Evolutionary conservation across 805 yeast genomes (phyloP).

Genomic region (Candida namnaoensis): DNA sequence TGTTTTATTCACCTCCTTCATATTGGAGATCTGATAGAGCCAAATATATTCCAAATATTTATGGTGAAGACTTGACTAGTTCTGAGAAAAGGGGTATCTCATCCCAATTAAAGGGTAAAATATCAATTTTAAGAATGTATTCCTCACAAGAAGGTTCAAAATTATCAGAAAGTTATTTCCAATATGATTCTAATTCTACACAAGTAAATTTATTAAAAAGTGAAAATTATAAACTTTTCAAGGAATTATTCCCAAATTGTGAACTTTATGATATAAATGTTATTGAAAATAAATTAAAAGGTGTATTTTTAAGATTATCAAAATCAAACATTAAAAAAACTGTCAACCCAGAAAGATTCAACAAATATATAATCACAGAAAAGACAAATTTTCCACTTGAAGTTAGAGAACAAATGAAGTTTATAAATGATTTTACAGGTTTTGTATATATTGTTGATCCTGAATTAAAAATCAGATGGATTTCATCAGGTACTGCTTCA

Average conservation of each 20-base stretch:
- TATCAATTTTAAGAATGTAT: slow-evolving; percentile 57
- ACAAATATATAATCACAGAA: slow-evolving; percentile 55
- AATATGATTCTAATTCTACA: no score
- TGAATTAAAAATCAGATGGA: slow-evolving; percentile 79
- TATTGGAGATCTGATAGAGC: slow-evolving; percentile 68
- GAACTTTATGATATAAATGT: slow-evolving; percentile 73
- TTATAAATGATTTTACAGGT: slow-evolving; percentile 77
- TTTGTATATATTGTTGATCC: slow-evolving; percentile 74
- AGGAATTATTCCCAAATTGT: slow-evolving; percentile 35
- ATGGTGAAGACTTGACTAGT: slow-evolving; percentile 42
- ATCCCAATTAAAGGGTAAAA: slow-evolving; percentile 36
- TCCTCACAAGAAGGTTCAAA: slow-evolving; percentile 65
- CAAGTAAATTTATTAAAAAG: slow-evolving; percentile 28
- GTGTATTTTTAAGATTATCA: slow-evolving; percentile 49
- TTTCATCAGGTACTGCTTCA: slow-evolving; percentile 73
- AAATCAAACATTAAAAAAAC: slow-evolving; percentile 32
- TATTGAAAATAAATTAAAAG: slow-evolving; percentile 68
- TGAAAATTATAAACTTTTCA: slow-evolving; percentile 32
- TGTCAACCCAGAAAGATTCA: slow-evolving; percentile 41
- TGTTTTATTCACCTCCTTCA: slow-evolving; percentile 76
- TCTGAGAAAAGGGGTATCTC: slow-evolving; percentile 19
- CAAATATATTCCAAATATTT: slow-evolving; percentile 74
- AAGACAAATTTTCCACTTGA: slow-evolving; percentile 48
- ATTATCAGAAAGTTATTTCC: slow-evolving; percentile 53
- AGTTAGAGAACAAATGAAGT: slow-evolving; percentile 47